These are phyloP conservation scores for Asterophora parasitica DNA, from an alignment of 768 basidiomycete species.

Conservation along the genomic window DNA sequence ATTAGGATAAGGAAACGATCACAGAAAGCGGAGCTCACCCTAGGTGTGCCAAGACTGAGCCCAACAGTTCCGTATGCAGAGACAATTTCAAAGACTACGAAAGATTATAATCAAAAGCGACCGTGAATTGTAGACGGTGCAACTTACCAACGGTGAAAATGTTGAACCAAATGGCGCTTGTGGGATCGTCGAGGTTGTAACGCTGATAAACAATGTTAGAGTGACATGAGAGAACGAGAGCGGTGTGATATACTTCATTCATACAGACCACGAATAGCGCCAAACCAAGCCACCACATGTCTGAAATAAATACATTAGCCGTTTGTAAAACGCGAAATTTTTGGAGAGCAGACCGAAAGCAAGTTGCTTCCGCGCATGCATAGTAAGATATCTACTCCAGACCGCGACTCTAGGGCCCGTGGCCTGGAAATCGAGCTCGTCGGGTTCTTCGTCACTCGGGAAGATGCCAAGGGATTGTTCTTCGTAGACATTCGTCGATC, in stretches of 20 bases:
- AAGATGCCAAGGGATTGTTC: constrained; percentile 87
- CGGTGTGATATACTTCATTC: constrained; percentile 61
- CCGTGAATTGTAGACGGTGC: neutral
- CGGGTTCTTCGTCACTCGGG: constrained; percentile 43
- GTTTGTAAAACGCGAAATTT: neutral
- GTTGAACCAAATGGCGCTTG: constrained; percentile 68
- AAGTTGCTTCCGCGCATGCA: constrained; percentile 84
- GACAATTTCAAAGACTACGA: constrained; percentile 76
- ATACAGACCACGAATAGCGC: constrained; percentile 90
- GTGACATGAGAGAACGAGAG: neutral
- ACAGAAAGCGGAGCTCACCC: constrained; percentile 38
- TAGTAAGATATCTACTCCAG: constrained; percentile 73
- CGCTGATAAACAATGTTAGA: constrained; percentile 35
- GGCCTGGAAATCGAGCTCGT: constrained; percentile 40
- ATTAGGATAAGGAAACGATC: constrained; percentile 4
- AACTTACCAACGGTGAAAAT: constrained; percentile 72
- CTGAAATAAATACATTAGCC: constrained; percentile 35
- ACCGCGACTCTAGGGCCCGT: constrained; percentile 50
- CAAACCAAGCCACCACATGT: constrained; percentile 93
- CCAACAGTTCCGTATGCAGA: constrained; percentile 90
- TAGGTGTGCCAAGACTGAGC: constrained; percentile 82
- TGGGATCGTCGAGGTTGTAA: constrained; percentile 48
- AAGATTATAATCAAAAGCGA: neutral
- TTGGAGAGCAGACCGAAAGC: constrained; percentile 67
- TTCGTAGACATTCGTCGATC: constrained; percentile 92